These are phyloP conservation scores for Colletotrichum scovillei DNA, from an alignment of 2,329 filamentous ascomycete genomes.

Conservation along the genomic window DNA sequence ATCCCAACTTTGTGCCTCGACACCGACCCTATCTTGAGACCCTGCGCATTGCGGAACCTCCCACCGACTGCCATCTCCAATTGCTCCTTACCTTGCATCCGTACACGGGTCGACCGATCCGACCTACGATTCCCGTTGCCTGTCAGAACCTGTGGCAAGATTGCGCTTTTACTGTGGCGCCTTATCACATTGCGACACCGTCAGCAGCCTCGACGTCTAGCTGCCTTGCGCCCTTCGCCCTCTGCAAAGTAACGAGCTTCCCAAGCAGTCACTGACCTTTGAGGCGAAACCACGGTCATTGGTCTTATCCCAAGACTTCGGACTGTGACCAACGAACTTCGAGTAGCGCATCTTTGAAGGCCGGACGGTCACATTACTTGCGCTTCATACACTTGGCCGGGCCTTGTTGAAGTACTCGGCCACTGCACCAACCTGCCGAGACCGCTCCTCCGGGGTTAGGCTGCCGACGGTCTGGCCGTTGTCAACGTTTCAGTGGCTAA, in stretches of 20 bases:
- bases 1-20: background rate
- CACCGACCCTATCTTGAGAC: background rate
- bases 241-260: background rate
- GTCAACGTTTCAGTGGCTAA: constrained; percentile 20
- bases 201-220: constrained; percentile 13
- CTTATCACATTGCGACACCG: background rate
- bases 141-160: constrained; percentile 3
- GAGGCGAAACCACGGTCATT: background rate
- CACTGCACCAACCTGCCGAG: constrained; percentile 1
- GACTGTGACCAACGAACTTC: background rate
- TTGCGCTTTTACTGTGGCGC: background rate
- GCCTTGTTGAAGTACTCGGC: constrained; percentile 8
- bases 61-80: background rate
- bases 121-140: background rate
- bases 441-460: background rate
- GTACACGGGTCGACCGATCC: background rate
- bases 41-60: constrained; percentile 18
- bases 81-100: background rate
- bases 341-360: background rate
- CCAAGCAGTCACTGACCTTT: background rate
- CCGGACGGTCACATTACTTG: background rate
- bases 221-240: background rate
- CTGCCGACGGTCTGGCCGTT: constrained; percentile 5
- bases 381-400: constrained; percentile 2
- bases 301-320: background rate